Evolutionary conservation across 805 yeast species (phyloP).

Genomic region (Metschnikowia cerradonensis): DNA sequence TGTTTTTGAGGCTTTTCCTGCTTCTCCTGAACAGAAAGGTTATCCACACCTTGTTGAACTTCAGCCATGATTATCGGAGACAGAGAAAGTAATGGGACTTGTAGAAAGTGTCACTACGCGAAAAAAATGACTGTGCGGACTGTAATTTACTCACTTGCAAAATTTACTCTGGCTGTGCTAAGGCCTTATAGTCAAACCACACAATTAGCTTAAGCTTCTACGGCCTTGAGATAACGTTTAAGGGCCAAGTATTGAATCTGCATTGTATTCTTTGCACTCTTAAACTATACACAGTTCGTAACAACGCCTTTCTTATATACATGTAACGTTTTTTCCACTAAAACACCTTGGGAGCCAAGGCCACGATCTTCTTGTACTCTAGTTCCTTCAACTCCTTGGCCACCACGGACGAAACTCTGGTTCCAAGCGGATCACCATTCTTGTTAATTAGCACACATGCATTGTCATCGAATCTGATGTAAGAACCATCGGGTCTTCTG

Average conservation of each 20-base stretch:
- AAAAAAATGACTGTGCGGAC: constrained; percentile 4
- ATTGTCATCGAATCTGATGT: constrained; percentile 86
- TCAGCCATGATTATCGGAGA: constrained; percentile 15
- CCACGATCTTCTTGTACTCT: constrained; percentile 78
- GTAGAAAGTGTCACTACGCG: background rate
- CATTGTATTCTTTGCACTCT: background rate
- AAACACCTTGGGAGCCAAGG: constrained; percentile 75
- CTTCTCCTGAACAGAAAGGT: constrained; percentile 16
- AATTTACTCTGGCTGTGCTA: background rate
- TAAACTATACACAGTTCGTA: background rate
- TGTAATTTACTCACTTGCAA: constrained; percentile 3
- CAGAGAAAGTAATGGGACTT: background rate
- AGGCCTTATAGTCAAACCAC: background rate
- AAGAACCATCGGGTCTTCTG: constrained; percentile 81
- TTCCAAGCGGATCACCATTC: constrained; percentile 89
- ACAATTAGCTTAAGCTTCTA: background rate
- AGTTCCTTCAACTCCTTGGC: constrained; percentile 85
- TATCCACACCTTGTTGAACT: constrained; percentile 17
- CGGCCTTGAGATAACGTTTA: background rate
- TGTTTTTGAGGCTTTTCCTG: constrained; percentile 9
- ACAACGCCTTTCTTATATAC: constrained; percentile 1
- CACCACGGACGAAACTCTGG: constrained; percentile 86
- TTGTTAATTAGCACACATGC: constrained; percentile 95
- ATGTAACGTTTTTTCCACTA: constrained; percentile 5
- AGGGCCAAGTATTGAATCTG: background rate